These are phyloP conservation scores for Sporisorium scitamineum DNA, from an alignment of 1,284 basidiomycete species.

Conservation along the genomic window DNA sequence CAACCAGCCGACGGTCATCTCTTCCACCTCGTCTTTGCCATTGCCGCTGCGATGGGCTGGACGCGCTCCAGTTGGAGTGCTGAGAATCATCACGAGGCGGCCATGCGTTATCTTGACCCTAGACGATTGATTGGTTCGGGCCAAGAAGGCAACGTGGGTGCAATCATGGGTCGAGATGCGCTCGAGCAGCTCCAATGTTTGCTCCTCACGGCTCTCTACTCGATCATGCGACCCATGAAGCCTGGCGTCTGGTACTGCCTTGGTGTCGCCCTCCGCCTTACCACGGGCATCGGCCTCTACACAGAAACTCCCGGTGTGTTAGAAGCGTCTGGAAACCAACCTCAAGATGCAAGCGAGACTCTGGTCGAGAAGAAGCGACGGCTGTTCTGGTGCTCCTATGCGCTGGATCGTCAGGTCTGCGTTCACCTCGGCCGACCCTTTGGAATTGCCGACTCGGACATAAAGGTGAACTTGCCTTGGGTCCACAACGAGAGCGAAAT, in stretches of 20 bases:
- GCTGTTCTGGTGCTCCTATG: slow-evolving; percentile 53
- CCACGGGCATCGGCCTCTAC: slow-evolving; percentile 49
- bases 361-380: slow-evolving; percentile 41
- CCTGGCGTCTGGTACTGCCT: slow-evolving; percentile 54
- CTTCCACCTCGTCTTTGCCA: slow-evolving; percentile 53
- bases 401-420: slow-evolving; percentile 49
- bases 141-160: slow-evolving; percentile 47
- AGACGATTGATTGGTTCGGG: slow-evolving; percentile 18
- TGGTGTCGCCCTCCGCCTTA: slow-evolving; percentile 46
- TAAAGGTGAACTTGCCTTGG: slow-evolving; percentile 48
- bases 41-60: slow-evolving; percentile 53
- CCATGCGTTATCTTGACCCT: slow-evolving; percentile 49
- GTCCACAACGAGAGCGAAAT: slow-evolving; percentile 36
- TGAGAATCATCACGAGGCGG: slow-evolving; percentile 54
- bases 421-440: slow-evolving; percentile 51
- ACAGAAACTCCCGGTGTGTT: slow-evolving; percentile 38
- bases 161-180: slow-evolving; percentile 49
- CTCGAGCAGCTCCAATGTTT: slow-evolving; percentile 53
- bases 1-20: slow-evolving; percentile 52
- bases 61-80: slow-evolving; percentile 46
- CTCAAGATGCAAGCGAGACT: slow-evolving; percentile 35
- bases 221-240: slow-evolving; percentile 53
- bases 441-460: slow-evolving; percentile 51
- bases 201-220: slow-evolving; percentile 49
- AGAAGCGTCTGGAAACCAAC: slow-evolving; percentile 14